Base-by-base conservation (phyloP, 192 early-diverging fungal genomes). In the Linnemannia exigua region DNA sequence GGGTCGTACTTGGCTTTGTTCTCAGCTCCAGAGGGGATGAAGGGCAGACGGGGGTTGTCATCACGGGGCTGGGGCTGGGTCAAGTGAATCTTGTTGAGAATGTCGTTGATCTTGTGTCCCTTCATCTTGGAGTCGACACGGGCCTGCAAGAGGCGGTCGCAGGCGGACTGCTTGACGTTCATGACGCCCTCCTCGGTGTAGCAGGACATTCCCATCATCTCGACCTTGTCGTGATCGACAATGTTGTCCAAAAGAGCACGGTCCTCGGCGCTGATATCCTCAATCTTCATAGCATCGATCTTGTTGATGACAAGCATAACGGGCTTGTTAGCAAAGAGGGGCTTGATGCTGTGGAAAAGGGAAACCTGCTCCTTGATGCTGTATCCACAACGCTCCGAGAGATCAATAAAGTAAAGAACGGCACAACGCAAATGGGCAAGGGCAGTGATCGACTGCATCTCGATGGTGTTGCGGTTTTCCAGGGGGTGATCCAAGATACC, bases 391-490 rank as follows among this genome's bases (percentile, higher is more conserved):
- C 97, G 95, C 81, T 98, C 98, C 14, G 97, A 98, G 36, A 98
- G 87, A 87, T 99, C 98, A 77, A 99, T 95, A 87, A 99, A 99
- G 93, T 94, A 99, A 88, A 99, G 84, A 76, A 99, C 94, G 67
- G 96, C 96, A 22, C 97, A 94, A 73, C 97, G 93, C 89, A 99
- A 88, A 87, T 99, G 98, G 15, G 98, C 98, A 72, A 99, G 91
- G 54, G 98, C 98, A 11, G 98, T 99, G 81, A 99, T 97, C 74
- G 97, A 98, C 90, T 99, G 98, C 98, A 99, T 99, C 90, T 99
- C 98, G 79, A 99, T 99, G 44, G 97, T 98, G 90, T 99, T 99
- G 83, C 97, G 93, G 81, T 99, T 94, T 89, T 99, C 98, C 70
- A 99, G 92, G n/a, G 98, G 97, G 87, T 98, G 98, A 90, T 99